phyloP scores from a whole-genome alignment of 441 rosid species.

The Gossypium davidsonii region DNA sequence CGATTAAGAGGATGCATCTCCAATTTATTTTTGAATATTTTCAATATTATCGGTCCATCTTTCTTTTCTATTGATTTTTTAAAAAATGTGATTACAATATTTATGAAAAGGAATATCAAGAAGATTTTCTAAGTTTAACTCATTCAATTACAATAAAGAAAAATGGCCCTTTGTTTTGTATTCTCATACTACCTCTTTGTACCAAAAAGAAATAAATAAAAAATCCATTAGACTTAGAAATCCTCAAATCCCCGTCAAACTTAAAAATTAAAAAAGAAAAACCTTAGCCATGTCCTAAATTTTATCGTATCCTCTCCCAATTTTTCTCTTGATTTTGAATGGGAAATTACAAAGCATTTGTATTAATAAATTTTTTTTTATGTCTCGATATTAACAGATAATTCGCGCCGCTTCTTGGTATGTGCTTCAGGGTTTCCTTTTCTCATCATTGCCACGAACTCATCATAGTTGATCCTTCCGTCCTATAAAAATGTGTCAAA shows the following conservation, averaged over 20 bases:
- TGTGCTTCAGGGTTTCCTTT: slow-evolving; percentile 70
- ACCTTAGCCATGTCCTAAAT: background rate
- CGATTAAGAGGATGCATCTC: rapidly evolving
- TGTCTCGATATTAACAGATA: background rate
- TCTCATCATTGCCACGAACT: slow-evolving; percentile 81
- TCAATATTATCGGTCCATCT: no score
- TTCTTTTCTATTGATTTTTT: no score
- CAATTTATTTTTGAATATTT: no score
- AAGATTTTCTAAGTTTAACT: background rate
- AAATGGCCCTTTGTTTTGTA: background rate
- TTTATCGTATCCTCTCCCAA: background rate
- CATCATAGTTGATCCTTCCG: slow-evolving; percentile 80
- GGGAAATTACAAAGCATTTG: background rate
- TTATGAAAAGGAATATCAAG: background rate
- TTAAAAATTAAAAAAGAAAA: background rate
- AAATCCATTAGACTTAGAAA: background rate
- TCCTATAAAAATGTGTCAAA: slow-evolving; percentile 33
- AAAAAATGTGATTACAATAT: no score
- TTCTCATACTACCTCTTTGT: background rate
- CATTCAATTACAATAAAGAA: background rate
- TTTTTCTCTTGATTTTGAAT: background rate
- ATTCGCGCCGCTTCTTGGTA: background rate
- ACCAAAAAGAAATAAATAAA: background rate
- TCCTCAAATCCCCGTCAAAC: background rate
- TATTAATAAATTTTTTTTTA: background rate